phyloP scores from a whole-genome alignment of 371 early-diverging fungal species.

The Mortierella sp. region DNA sequence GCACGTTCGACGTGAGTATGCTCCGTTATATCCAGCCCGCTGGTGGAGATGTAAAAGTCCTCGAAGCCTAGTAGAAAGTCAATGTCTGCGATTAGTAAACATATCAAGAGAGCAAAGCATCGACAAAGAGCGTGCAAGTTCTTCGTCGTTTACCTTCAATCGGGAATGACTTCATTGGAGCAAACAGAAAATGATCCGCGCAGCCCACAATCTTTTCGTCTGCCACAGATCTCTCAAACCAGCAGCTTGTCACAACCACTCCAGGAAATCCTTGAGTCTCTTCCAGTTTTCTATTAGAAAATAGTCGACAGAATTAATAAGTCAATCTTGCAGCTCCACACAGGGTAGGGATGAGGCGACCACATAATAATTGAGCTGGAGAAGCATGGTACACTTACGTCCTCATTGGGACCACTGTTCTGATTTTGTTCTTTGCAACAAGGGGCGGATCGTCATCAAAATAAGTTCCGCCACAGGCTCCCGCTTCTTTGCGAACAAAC shows the following conservation, averaged over 20 bases:
- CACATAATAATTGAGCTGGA: neutral
- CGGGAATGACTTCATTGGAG: conserved; percentile 28
- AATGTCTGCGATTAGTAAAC: neutral
- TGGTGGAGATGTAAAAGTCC: conserved; percentile 18
- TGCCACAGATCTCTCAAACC: conserved; percentile 37
- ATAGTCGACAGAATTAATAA: neutral
- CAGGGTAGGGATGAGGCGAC: too few relatives aligned
- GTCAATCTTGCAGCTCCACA: neutral
- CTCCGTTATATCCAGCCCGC: conserved; percentile 25
- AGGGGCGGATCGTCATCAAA: conserved; percentile 30
- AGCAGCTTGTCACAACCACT: conserved; percentile 34
- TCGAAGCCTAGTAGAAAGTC: conserved; percentile 22
- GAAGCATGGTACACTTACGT: conserved; percentile 18
- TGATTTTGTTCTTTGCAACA: conserved; percentile 11
- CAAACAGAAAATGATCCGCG: conserved; percentile 31
- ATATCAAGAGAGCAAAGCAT: neutral
- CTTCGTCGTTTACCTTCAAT: conserved; percentile 23
- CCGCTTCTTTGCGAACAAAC: conserved; percentile 21
- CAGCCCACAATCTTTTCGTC: conserved; percentile 27
- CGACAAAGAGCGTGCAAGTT: too few relatives aligned
- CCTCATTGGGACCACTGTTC: conserved; percentile 35
- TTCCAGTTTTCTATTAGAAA: conserved; percentile 17
- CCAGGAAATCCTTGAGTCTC: conserved; percentile 13
- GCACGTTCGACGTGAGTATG: conserved; percentile 27
- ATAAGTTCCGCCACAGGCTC: conserved; percentile 30